Base-by-base conservation (phyloP, 2,329 filamentous ascomycete species). In the Lomentospora prolificans region DNA sequence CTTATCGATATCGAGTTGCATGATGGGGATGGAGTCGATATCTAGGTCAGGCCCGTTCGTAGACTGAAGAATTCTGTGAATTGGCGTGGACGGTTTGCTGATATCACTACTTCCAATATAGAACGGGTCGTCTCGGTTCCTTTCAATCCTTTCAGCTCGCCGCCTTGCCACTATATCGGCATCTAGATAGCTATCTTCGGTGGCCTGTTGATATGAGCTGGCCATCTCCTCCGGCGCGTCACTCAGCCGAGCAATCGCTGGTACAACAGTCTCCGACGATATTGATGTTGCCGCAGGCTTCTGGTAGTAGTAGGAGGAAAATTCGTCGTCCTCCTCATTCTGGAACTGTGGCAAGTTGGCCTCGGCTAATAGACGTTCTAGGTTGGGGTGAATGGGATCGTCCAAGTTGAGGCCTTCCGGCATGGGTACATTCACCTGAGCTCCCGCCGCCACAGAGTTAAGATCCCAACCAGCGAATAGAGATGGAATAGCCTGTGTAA, bases 1-100 rank as follows among this genome's bases (percentile, higher is more conserved):
- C 58, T 78, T 79, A 30, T 85, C 84, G 24, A 56, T 56, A 59
- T 95, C 85, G 50, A 99, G 78, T 66, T 95, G 85, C 84, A 99
- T 94, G 64, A 99, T 92, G 2, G 94, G 94, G 63, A 99, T 99
- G 2, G 89, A 82, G 69, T 99, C 94, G 46, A 99, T 86, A 66
- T 99, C 92, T 7, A 97, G 74, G 48, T 88, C 86, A 2, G 86
- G 84, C 2, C 85, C 86, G 65, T 92, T 91, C 57, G 82, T 83
- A 57, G 78, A 83, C 57, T 82, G 79, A 3, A 88, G 74, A 57
- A 94, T 89, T 60, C 82, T 87, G 64, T 92, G 87, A 52, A 94
- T 84, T 0, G 89, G 89, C 1, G 88, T 92, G 0, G 86, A 86
- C 4, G 80, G 79, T 31, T 82, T 81, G 0, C 72, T 70, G n/a